Evolutionary conservation across 73 alveolate genomes (phyloP).

Genomic region (Paraurostyla sp.): DNA sequence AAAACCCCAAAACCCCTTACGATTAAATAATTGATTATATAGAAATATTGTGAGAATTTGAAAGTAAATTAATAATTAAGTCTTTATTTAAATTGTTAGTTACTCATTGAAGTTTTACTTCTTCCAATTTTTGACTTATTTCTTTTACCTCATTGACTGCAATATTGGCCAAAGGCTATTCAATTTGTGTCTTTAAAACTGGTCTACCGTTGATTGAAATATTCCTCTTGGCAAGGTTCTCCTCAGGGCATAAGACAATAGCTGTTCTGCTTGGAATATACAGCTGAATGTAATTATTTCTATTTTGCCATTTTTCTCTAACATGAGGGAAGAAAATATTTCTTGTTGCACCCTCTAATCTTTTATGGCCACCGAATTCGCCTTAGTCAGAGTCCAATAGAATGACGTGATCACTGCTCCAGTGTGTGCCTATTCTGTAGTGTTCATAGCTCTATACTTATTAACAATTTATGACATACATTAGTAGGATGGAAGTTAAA

Average conservation of each 20-base stretch:
- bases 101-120: no score
- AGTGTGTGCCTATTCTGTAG: constrained; percentile 92
- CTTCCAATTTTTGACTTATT: no score
- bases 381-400: constrained; percentile 96
- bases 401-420: constrained; percentile 92
- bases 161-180: no score
- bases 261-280: constrained; percentile 94
- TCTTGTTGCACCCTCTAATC: constrained; percentile 87
- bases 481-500: constrained; percentile 98
- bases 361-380: constrained; percentile 93
- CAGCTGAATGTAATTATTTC: constrained; percentile 88
- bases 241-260: constrained; percentile 83
- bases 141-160: no score
- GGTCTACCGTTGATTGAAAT: constrained; percentile 34
- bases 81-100: no score
- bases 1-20: no score
- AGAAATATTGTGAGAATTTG: no score
- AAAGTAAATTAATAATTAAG: no score
- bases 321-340: constrained; percentile 86
- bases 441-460: constrained; percentile 85
- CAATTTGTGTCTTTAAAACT: no score
- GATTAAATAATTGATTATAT: no score
- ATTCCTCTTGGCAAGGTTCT: constrained; percentile 50
- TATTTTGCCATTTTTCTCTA: constrained; percentile 79
- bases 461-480: constrained; percentile 33